Evolutionary conservation across 805 yeast genomes (phyloP).

Genomic region (Kuraishia piskuri): DNA sequence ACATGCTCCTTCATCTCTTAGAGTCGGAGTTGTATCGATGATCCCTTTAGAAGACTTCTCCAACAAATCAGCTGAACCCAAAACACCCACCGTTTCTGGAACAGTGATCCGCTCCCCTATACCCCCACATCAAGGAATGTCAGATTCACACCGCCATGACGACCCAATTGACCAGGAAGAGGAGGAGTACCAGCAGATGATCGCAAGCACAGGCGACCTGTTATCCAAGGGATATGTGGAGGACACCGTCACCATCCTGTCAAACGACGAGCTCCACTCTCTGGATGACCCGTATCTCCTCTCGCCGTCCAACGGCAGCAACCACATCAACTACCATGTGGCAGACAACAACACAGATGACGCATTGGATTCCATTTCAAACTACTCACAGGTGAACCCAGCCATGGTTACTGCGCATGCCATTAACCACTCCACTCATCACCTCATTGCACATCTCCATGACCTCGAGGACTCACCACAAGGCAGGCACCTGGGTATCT

Average conservation of each 20-base stretch:
- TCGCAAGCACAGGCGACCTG: conserved; percentile 1
- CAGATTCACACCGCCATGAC: not conserved
- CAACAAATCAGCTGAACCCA: no score
- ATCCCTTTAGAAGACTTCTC: no score
- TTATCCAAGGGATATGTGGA: conserved; percentile 2
- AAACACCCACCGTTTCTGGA: no score
- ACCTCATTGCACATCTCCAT: conserved; percentile 1
- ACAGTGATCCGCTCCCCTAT: no score
- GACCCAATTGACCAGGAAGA: not conserved
- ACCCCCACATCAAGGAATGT: not conserved
- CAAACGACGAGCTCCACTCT: conserved; percentile 1
- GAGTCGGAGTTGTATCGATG: no score
- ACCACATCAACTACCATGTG: not conserved
- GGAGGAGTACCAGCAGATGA: not conserved
- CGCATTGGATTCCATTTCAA: not conserved
- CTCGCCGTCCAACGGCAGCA: not conserved
- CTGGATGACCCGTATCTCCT: not conserved
- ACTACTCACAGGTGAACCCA: not conserved
- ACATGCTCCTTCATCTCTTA: no score
- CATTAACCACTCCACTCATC: not conserved
- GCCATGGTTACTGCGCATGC: not conserved
- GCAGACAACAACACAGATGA: not conserved
- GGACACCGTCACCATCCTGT: not conserved
- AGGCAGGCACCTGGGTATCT: conserved; percentile 67
- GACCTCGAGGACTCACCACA: conserved; percentile 49